Base-by-base conservation (phyloP, 192 early-diverging fungal genomes). In the Lunasporangiospora selenospora region DNA sequence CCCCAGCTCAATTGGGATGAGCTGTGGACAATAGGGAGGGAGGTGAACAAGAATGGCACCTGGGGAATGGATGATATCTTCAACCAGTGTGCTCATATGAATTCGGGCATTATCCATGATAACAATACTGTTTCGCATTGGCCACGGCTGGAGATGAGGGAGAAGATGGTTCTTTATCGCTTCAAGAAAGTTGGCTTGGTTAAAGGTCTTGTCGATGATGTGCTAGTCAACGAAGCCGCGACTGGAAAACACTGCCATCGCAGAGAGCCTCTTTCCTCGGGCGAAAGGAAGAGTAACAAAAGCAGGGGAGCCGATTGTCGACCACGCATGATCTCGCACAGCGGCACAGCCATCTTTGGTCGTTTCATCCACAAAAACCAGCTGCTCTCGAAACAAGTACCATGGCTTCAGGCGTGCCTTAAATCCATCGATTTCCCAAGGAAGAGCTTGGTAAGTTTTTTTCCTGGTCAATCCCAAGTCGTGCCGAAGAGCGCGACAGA, bases 351-450 rank as follows among this genome's bases (percentile, higher is more conserved):
- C 53, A 31, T 56, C 53, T 16, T 41, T 56, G 29, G 40, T 56
- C 12, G 40, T 42, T 21, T 56, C 40, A 33, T 56, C 53, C 2
- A 56, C 40, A 30, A 43, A 56, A 10, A 56, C 41, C 21, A 56
- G 30, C 30, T 56, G 53, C 32, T 43, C 53, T 10, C 24, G 39
- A 26, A 43, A 56, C 5, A 43, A 30, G 29, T 31, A 56, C 4
- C 41, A 43, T 3, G 53, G 53, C 0, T 30, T 43, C 4, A 56
- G 27, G 26, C 53, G 53, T 4, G 29, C 30, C 53, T 43, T 43
- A 41, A 56, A 56, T 7, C 44, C 26, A 9, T 13, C 27, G 6
- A 56, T 56, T 21, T 56, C 53, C n/a, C 32, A 15, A 18, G 53
- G 53, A 30, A 10, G 19, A 10, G 4, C n/a, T 29, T 56, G 40